Evolutionary conservation across 2,329 filamentous ascomycete species (phyloP).

Genomic region (Graphium sp.): DNA sequence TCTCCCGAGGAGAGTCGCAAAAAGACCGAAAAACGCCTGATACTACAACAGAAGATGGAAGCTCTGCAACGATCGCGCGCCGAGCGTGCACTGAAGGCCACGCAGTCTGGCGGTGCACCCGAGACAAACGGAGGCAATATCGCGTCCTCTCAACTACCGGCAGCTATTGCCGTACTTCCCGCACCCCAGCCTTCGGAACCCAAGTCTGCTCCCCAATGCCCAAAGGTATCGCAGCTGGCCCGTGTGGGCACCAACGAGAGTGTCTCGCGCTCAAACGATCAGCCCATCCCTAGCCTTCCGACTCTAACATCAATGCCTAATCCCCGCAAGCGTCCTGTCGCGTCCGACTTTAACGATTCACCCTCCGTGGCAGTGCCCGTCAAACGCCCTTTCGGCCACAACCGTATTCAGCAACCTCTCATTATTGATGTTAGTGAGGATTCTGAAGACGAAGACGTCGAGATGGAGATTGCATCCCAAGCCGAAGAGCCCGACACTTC

Average conservation of each 20-base stretch:
- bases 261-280: no score
- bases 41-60: constrained; percentile 65
- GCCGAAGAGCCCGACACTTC: neutral
- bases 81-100: constrained; percentile 18
- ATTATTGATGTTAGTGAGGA: constrained; percentile 76
- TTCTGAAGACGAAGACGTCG: constrained; percentile 42
- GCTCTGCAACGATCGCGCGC: constrained; percentile 46
- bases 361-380: constrained; percentile 19
- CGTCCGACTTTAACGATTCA: constrained; percentile 51
- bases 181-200: no score
- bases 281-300: no score
- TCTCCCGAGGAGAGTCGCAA: constrained; percentile 4
- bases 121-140: constrained; percentile 4
- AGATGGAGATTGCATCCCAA: constrained; percentile 48
- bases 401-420: constrained; percentile 41
- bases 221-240: no score
- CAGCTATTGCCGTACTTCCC: constrained; percentile 6
- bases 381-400: constrained; percentile 48
- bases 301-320: constrained; percentile 5
- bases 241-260: no score
- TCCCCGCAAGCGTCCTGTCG: constrained; percentile 30
- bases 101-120: constrained; percentile 4
- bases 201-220: no score
- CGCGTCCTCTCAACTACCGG: constrained; percentile 4
- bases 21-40: constrained; percentile 51